Evolutionary conservation across 441 rosid species (phyloP).

Genomic region (Melastoma candidum): DNA sequence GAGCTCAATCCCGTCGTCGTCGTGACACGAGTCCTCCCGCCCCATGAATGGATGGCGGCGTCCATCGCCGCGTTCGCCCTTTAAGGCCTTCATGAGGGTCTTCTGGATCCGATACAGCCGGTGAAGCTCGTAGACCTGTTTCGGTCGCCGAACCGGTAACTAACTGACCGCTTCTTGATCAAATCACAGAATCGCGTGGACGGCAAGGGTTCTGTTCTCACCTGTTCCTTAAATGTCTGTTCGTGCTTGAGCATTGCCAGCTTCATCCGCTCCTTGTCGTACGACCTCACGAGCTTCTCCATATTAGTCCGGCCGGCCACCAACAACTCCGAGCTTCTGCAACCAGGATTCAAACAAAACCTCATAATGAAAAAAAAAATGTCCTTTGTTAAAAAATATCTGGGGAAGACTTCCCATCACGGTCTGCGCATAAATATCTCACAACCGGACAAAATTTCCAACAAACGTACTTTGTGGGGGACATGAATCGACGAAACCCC

Average conservation of each 20-base stretch:
- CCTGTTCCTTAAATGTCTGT: slow-evolving; percentile 96
- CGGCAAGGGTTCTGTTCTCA: slow-evolving; percentile 8
- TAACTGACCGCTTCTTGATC: neutral
- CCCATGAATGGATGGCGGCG: slow-evolving; percentile 16
- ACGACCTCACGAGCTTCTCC: slow-evolving; percentile 70
- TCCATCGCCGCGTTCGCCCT: slow-evolving; percentile 13
- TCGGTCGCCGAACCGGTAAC: neutral
- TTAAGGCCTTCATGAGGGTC: slow-evolving; percentile 56
- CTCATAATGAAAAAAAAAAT: no score
- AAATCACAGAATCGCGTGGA: neutral
- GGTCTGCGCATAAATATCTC: no score
- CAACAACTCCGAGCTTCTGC: no score
- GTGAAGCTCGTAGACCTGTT: slow-evolving; percentile 83
- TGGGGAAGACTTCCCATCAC: no score
- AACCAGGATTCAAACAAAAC: no score
- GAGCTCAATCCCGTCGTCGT: slow-evolving; percentile 4
- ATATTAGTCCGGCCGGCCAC: slow-evolving; percentile 15
- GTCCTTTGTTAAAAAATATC: no score
- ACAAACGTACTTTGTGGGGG: no score
- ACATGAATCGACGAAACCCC: no score
- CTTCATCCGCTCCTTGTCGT: slow-evolving; percentile 83
- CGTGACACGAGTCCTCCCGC: slow-evolving; percentile 7
- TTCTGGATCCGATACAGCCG: slow-evolving; percentile 80
- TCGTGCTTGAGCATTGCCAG: slow-evolving; percentile 92
- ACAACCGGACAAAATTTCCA: no score